Conservation (phyloP, 1,139 yeast species). For the Pichia sp. region DNA sequence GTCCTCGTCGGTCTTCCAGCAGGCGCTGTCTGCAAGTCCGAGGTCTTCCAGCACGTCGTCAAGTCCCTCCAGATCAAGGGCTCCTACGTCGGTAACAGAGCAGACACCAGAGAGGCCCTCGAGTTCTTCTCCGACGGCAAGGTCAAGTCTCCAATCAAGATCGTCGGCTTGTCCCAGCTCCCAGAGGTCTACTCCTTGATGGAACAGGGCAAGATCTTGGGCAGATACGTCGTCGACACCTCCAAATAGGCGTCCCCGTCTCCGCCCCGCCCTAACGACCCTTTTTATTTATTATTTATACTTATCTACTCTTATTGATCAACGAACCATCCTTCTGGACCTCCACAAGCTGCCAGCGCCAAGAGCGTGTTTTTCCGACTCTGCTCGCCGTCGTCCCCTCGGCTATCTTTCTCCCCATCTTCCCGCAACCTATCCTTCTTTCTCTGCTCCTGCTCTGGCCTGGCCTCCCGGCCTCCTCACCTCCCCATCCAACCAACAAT, state of each 20-base stretch:
- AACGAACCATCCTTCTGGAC: not conserved
- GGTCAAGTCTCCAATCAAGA: conserved; percentile 61
- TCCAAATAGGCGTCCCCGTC: conserved; percentile 30
- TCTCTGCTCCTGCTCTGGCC: not conserved
- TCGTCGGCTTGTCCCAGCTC: conserved; percentile 61
- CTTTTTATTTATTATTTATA: not conserved
- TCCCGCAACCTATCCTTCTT: not conserved
- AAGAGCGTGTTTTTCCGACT: not conserved
- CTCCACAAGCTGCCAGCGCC: not conserved
- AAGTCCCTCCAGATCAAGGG: conserved; percentile 63
- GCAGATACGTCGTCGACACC: conserved; percentile 67
- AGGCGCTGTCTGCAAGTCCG: conserved; percentile 58
- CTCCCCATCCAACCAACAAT: not conserved
- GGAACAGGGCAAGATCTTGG: conserved; percentile 69
- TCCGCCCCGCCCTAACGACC: not conserved
- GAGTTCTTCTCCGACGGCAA: conserved; percentile 68
- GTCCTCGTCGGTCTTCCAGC: conserved; percentile 75
- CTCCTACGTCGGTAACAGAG: conserved; percentile 77
- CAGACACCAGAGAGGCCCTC: conserved; percentile 73
- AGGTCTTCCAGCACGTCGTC: conserved; percentile 62
- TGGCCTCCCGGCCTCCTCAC: too few species aligned
- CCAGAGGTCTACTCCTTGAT: conserved; percentile 57
- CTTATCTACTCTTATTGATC: conserved; percentile 1
- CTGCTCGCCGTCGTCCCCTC: not conserved
- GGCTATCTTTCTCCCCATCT: not conserved